Conservation (phyloP, 1,284 basidiomycete genomes). For the Omphalotus olearius region DNA sequence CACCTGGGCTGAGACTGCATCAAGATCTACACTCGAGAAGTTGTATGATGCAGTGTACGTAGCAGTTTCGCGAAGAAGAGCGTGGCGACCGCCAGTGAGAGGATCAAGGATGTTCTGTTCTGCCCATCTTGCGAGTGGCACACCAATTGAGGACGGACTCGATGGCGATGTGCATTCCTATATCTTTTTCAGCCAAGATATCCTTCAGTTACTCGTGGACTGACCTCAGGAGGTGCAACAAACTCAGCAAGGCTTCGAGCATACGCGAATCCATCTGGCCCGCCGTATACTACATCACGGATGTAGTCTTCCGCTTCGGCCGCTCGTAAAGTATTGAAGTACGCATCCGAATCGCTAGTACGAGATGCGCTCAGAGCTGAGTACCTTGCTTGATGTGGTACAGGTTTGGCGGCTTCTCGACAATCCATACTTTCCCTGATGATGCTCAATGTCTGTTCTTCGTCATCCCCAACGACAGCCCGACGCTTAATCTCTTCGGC, state of each 20-base stretch:
- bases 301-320: slow-evolving; percentile 59
- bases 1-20: slow-evolving; percentile 27
- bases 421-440: slow-evolving; percentile 33
- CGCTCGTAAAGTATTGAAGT: slow-evolving; percentile 46
- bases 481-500: slow-evolving; percentile 42
- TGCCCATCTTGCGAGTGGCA: slow-evolving; percentile 54
- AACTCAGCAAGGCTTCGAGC: slow-evolving; percentile 72
- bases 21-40: slow-evolving; percentile 3
- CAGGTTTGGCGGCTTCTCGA: slow-evolving; percentile 20
- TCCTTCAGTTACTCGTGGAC: slow-evolving; percentile 10
- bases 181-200: background rate
- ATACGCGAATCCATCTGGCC: slow-evolving; percentile 68
- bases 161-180: background rate
- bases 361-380: slow-evolving; percentile 4
- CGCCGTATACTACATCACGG: slow-evolving; percentile 69
- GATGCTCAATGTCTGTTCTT: slow-evolving; percentile 27
- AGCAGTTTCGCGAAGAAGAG: slow-evolving; percentile 31
- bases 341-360: slow-evolving; percentile 25
- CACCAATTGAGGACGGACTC: slow-evolving; percentile 27
- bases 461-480: slow-evolving; percentile 28
- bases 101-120: slow-evolving; percentile 54
- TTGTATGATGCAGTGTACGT: background rate
- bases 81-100: slow-evolving; percentile 54
- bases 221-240: slow-evolving; percentile 26
- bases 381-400: slow-evolving; percentile 9